A percentile compares a stretch with the other conserved stretches of the same genome.
phyloP scores from a whole-genome alignment of 1,284 basidiomycete species.

The Rhodotorula sp. region DNA sequence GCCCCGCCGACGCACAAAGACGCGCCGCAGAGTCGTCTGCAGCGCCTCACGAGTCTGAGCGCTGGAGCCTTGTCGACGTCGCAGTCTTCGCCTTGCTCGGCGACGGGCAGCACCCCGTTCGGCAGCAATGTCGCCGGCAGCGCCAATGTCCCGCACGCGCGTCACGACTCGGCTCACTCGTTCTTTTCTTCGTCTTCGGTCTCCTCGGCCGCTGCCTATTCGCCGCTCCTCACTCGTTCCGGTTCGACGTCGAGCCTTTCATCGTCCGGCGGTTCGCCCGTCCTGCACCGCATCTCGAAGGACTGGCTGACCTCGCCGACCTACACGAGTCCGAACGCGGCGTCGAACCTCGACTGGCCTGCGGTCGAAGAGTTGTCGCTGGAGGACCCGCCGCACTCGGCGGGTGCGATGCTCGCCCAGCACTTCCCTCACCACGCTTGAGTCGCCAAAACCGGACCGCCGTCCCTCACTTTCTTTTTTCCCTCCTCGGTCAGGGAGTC shows the following conservation, averaged over 20 bases:
- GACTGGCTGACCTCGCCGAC: conserved; percentile 25
- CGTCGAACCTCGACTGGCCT: conserved; percentile 25
- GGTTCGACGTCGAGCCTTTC: conserved; percentile 31
- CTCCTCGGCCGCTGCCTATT: conserved; percentile 13
- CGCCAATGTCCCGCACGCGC: background rate
- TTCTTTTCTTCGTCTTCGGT: conserved; percentile 23
- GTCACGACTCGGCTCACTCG: conserved; percentile 20
- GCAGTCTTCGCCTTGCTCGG: conserved; percentile 1
- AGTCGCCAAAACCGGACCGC: background rate
- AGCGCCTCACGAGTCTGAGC: conserved; percentile 26
- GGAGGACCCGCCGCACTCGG: conserved; percentile 9
- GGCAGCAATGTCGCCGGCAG: background rate
- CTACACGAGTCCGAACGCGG: background rate
- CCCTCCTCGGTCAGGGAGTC: background rate
- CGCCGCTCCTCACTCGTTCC: conserved; percentile 20
- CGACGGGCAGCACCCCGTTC: background rate
- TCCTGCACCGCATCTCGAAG: conserved; percentile 33
- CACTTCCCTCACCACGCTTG: conserved; percentile 1
- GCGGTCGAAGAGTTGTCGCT: conserved; percentile 25
- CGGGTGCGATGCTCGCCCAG: background rate
- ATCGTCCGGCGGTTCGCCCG: conserved; percentile 14
- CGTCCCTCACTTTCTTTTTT: background rate
- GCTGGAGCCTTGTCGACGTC: background rate
- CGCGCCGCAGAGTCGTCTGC: conserved; percentile 30
- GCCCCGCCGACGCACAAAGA: conserved; percentile 36